Evolutionary conservation across 805 yeast genomes (phyloP).

Genomic region (Candida orba): DNA sequence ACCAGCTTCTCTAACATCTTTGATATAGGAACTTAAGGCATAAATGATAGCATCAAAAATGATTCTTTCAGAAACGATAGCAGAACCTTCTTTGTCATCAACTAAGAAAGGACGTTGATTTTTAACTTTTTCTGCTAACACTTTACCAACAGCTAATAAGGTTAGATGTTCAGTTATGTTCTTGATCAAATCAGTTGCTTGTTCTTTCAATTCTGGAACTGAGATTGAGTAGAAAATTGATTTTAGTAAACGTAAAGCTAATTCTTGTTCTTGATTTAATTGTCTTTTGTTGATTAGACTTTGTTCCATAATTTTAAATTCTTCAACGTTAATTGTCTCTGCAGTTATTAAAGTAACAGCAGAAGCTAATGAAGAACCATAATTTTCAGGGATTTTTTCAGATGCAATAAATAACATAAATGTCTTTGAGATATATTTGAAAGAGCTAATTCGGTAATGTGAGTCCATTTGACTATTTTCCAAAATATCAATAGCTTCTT

Average conservation of each 20-base stretch:
- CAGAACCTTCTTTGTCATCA: constrained; percentile 71
- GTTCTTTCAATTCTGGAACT: constrained; percentile 60
- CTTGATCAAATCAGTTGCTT: constrained; percentile 54
- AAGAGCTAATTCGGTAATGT: constrained; percentile 74
- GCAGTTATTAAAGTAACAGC: constrained; percentile 37
- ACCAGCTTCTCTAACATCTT: constrained; percentile 66
- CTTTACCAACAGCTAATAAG: constrained; percentile 67
- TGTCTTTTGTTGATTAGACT: constrained; percentile 42
- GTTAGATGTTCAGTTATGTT: constrained; percentile 75
- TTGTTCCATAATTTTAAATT: constrained; percentile 29
- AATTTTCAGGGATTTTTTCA: constrained; percentile 32
- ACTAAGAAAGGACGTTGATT: constrained; percentile 66
- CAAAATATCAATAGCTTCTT: constrained; percentile 67
- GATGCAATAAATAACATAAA: constrained; percentile 57
- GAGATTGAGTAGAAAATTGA: constrained; percentile 72
- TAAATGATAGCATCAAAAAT: constrained; percentile 68
- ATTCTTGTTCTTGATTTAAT: constrained; percentile 54
- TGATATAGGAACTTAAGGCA: constrained; percentile 73
- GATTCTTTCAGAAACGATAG: constrained; percentile 59
- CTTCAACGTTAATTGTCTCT: constrained; percentile 29
- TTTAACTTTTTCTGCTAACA: constrained; percentile 60
- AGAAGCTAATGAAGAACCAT: constrained; percentile 37
- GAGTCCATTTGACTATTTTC: constrained; percentile 51
- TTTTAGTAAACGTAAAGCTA: constrained; percentile 58
- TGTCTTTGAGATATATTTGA: constrained; percentile 58